phyloP scores from a whole-genome alignment of 495 filamentous ascomycete genomes.

The Penicillium ucsense region DNA sequence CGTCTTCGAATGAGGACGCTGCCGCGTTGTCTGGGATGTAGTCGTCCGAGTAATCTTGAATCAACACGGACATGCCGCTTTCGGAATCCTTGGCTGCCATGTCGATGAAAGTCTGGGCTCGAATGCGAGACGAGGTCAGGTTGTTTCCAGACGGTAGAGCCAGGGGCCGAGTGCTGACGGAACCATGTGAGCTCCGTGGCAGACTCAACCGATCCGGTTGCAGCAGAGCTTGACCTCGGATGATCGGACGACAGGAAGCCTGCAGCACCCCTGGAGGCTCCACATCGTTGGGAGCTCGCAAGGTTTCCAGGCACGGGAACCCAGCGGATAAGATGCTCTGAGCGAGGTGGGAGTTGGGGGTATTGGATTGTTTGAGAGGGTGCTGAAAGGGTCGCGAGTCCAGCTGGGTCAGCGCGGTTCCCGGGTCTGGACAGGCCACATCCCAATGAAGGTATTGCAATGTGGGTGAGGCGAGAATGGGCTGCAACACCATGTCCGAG shows the following conservation, averaged over 20 bases:
- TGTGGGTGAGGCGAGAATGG: conserved; percentile 57
- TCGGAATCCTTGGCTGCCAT: conserved; percentile 38
- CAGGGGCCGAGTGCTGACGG: conserved; percentile 31
- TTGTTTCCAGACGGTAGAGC: conserved; percentile 38
- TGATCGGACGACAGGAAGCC: conserved; percentile 53
- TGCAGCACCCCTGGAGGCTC: conserved; percentile 59
- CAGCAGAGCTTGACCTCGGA: conserved; percentile 36
- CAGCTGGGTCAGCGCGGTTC: conserved; percentile 30
- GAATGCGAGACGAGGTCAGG: conserved; percentile 37
- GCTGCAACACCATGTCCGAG: conserved; percentile 52
- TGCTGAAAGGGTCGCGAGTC: conserved; percentile 32
- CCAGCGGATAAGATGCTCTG: conserved; percentile 57
- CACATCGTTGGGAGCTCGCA: conserved; percentile 67
- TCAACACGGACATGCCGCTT: conserved; percentile 30
- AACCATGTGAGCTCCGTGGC: conserved; percentile 39
- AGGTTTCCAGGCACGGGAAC: conserved; percentile 57
- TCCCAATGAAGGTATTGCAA: conserved; percentile 77
- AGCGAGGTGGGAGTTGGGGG: conserved; percentile 63
- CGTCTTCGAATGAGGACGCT: conserved; percentile 24
- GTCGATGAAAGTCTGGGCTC: conserved; percentile 41
- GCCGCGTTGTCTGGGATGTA: conserved; percentile 31
- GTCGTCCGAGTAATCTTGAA: conserved; percentile 36
- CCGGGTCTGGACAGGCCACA: conserved; percentile 44
- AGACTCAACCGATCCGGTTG: conserved; percentile 41
- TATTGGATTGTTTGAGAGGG: conserved; percentile 24